A percentile compares a stretch with the other conserved stretches of the same genome.
These are phyloP conservation scores for Pestalotiopsis sp. DNA, from an alignment of 2,329 filamentous ascomycete genomes.

Conservation along the genomic window DNA sequence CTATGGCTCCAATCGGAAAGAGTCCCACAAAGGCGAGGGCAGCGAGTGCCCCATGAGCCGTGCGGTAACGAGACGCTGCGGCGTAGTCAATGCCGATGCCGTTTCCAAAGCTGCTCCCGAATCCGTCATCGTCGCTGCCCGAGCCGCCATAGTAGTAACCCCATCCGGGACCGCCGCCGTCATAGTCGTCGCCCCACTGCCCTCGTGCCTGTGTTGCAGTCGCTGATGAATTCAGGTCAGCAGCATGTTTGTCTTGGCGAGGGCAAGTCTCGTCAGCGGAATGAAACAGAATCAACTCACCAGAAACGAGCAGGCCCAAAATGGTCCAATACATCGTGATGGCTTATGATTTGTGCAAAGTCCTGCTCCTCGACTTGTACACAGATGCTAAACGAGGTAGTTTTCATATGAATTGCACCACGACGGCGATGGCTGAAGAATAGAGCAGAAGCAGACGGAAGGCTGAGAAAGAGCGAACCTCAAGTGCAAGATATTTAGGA, in stretches of 20 bases:
- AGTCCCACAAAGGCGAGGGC: constrained; percentile 43
- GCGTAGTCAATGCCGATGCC: constrained; percentile 29
- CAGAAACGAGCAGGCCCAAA: background rate
- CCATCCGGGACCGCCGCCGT: background rate
- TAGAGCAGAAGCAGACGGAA: too few species aligned
- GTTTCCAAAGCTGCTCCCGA: constrained; percentile 2
- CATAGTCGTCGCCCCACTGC: constrained; percentile 1
- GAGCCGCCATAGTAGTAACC: background rate
- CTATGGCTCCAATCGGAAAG: constrained; percentile 46
- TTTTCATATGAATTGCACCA: too few species aligned
- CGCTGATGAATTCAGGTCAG: background rate
- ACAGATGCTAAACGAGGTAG: too few species aligned
- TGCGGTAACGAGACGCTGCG: constrained; percentile 33
- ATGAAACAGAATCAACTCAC: background rate
- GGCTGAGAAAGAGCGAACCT: too few species aligned
- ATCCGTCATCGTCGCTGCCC: constrained; percentile 8
- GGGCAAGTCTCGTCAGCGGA: background rate
- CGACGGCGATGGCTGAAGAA: too few species aligned
- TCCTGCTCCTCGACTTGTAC: background rate
- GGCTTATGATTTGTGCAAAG: background rate
- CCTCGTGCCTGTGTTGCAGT: background rate
- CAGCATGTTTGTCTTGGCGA: background rate
- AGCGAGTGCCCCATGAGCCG: constrained; percentile 44
- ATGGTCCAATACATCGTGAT: background rate
- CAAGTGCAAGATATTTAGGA: too few species aligned